phyloP scores from a whole-genome alignment of 2,329 filamentous ascomycete species.

The Epichloe elymi region DNA sequence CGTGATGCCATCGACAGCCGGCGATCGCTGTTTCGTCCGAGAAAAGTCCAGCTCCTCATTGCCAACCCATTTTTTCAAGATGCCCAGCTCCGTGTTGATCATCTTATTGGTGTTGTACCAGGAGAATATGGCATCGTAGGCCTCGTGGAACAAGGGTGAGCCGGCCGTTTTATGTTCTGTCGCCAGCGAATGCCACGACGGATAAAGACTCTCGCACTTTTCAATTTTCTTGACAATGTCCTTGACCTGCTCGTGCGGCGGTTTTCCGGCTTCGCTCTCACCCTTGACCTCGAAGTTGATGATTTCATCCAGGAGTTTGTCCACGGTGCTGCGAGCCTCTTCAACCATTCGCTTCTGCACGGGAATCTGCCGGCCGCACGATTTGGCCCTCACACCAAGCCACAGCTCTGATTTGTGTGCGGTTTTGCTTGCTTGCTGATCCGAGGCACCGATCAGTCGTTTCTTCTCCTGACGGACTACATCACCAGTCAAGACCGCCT shows the following conservation, averaged over 20 bases:
- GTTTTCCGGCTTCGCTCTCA: conserved; percentile 79
- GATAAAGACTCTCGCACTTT: conserved; percentile 73
- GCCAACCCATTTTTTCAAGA: conserved; percentile 91
- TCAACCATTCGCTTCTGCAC: conserved; percentile 82
- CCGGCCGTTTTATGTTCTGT: conserved; percentile 62
- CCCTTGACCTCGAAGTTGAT: conserved; percentile 91
- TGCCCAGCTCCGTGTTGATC: conserved; percentile 86
- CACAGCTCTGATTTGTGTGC: conserved; percentile 73
- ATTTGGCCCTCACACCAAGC: conserved; percentile 73
- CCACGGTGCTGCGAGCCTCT: conserved; percentile 62
- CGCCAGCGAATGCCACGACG: conserved; percentile 63
- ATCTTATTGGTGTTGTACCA: conserved; percentile 97
- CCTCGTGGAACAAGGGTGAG: conserved; percentile 65
- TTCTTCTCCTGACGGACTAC: conserved; percentile 98
- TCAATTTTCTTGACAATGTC: conserved; percentile 86
- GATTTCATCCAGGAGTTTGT: conserved; percentile 70
- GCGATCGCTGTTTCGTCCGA: conserved; percentile 56
- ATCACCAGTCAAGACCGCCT: conserved; percentile 88
- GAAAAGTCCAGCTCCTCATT: conserved; percentile 91
- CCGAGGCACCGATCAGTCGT: conserved; percentile 67
- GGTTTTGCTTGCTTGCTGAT: conserved; percentile 42
- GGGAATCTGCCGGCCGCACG: conserved; percentile 70
- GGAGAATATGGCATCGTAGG: conserved; percentile 77
- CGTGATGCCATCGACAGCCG: conserved; percentile 53
- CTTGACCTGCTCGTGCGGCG: conserved; percentile 75